These are phyloP conservation scores for Phytophthora cryptogea DNA, from an alignment of 352 stramenopile species.

Conservation along the genomic window DNA sequence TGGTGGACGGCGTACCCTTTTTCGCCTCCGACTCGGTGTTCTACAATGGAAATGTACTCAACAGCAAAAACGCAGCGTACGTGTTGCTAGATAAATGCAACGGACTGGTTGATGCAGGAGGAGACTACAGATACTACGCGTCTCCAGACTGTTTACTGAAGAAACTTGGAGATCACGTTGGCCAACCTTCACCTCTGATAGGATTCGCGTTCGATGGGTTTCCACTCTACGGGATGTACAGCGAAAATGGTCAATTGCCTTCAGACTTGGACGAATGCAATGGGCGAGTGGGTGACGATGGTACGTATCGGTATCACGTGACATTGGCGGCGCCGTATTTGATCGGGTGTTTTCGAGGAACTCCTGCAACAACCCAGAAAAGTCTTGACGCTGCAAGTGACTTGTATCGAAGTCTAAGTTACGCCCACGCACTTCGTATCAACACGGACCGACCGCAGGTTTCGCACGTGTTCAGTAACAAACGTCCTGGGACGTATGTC, in stretches of 20 bases:
- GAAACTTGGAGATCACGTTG: conserved; percentile 39
- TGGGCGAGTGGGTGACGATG: conserved; percentile 61
- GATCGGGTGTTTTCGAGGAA: conserved; percentile 66
- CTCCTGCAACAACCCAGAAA: conserved; percentile 12
- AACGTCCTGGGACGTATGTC: conserved; percentile 55
- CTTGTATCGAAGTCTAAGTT: conserved; percentile 64
- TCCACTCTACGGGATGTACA: conserved; percentile 68
- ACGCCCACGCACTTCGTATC: conserved; percentile 49
- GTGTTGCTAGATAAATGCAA: conserved; percentile 74
- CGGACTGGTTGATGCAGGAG: conserved; percentile 58
- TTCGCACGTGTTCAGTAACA: conserved; percentile 64
- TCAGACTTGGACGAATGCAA: conserved; percentile 73
- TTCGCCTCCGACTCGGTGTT: conserved; percentile 45
- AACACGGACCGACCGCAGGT: conserved; percentile 53
- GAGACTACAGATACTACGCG: conserved; percentile 78
- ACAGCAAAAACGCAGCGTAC: conserved; percentile 39
- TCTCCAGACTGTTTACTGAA: conserved; percentile 67
- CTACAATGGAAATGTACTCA: conserved; percentile 51
- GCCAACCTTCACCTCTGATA: conserved; percentile 56
- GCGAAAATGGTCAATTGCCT: conserved; percentile 46
- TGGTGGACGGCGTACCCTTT: conserved; percentile 77
- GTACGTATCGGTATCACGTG: conserved; percentile 73
- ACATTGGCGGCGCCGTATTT: conserved; percentile 56
- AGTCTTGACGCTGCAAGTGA: conserved; percentile 24
- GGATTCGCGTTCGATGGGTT: conserved; percentile 82